Conservation (phyloP, 768 basidiomycete species). For the Hypsizygus marmoreus region DNA sequence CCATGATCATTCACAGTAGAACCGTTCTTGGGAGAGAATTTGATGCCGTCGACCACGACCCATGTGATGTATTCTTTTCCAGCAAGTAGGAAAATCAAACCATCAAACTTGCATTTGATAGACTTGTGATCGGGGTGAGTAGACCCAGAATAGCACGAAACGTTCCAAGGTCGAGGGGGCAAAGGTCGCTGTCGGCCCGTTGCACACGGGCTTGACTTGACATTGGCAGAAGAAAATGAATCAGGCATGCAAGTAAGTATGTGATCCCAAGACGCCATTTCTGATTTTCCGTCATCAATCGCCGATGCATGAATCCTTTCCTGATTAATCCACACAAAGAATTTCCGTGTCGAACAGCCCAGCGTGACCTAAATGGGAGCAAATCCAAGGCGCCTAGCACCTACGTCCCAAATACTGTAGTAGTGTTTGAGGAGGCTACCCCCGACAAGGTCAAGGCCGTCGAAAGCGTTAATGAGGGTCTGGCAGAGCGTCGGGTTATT, state of each 20-base stretch:
- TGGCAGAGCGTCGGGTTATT: conserved; percentile 51
- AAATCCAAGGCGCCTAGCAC: conserved; percentile 50
- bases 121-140: too few relatives aligned
- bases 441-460: conserved; percentile 52
- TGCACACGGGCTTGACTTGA: too few relatives aligned
- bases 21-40: not conserved
- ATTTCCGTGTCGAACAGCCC: too few relatives aligned
- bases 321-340: too few relatives aligned
- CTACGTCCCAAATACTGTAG: conserved; percentile 61
- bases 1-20: not conserved
- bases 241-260: too few relatives aligned
- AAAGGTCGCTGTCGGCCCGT: too few relatives aligned
- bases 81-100: too few relatives aligned
- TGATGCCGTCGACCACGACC: not conserved
- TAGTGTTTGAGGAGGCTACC: conserved; percentile 62
- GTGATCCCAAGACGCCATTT: too few relatives aligned
- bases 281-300: conserved; percentile 3
- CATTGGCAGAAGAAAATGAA: too few relatives aligned
- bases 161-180: too few relatives aligned
- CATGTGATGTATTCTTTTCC: conserved; percentile 2
- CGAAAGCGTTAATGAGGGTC: conserved; percentile 61
- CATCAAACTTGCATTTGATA: too few relatives aligned
- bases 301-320: not conserved
- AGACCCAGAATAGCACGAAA: too few relatives aligned
- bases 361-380: conserved; percentile 48